A percentile compares a stretch with the other conserved stretches of the same genome.
These are phyloP conservation scores for Leucocoprinus birnbaumii DNA, from an alignment of 768 basidiomycete species.

Conservation along the genomic window DNA sequence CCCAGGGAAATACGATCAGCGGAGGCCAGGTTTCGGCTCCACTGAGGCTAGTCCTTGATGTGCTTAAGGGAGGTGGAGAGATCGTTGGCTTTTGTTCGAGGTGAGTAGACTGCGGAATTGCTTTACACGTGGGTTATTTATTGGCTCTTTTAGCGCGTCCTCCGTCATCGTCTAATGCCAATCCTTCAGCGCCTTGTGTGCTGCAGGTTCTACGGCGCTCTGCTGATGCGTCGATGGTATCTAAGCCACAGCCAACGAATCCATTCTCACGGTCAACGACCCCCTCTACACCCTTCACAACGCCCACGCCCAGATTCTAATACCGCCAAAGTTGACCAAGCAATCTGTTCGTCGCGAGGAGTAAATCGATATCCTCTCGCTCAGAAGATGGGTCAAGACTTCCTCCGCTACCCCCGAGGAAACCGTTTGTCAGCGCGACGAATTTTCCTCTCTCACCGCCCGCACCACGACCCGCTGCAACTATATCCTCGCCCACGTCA, in stretches of 20 bases:
- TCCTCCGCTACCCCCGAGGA: slow-evolving; percentile 54
- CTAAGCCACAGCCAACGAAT: too few relatives aligned
- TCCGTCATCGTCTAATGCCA: too few relatives aligned
- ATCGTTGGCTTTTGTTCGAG: slow-evolving; percentile 72
- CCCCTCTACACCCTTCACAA: slow-evolving; percentile 25
- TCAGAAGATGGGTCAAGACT: slow-evolving; percentile 21
- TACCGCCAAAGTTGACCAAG: too few relatives aligned
- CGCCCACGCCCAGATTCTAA: too few relatives aligned
- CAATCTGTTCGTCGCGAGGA: slow-evolving; percentile 36
- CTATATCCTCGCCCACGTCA: slow-evolving; percentile 16
- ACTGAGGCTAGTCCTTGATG: slow-evolving; percentile 63
- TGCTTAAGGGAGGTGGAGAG: slow-evolving; percentile 57
- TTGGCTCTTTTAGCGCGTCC: too few relatives aligned
- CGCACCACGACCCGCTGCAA: slow-evolving; percentile 34
- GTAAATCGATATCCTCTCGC: slow-evolving; percentile 12
- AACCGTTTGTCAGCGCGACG: slow-evolving; percentile 22
- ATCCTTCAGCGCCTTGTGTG: too few relatives aligned
- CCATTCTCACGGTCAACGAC: too few relatives aligned
- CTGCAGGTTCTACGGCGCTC: too few relatives aligned
- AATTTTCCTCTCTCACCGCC: slow-evolving; percentile 15
- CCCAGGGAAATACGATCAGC: slow-evolving; percentile 48
- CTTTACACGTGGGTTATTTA: not conserved
- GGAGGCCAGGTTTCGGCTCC: slow-evolving; percentile 80
- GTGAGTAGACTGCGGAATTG: slow-evolving; percentile 28
- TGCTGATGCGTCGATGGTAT: not conserved